Evolutionary conservation across 2,329 filamentous ascomycete species (phyloP), one percentile per base, ranked within the genome.

Genomic region (Ceratocystis albifundus): DNA sequence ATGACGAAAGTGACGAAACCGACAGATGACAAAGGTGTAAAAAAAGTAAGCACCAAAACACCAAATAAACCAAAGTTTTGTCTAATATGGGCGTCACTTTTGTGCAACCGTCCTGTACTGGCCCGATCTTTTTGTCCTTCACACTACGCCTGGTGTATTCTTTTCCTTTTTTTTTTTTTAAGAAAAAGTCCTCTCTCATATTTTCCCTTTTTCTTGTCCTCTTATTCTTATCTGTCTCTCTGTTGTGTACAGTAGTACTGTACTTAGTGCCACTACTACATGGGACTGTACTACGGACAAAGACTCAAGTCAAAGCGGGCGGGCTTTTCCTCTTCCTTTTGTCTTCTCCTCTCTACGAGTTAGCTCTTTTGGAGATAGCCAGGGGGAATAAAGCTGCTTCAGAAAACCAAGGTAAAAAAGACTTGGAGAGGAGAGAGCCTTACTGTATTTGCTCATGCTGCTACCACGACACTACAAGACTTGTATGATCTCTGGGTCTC

Each of bases 401-500:
- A 59, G 55, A 59, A 59, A 32, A 20, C 4, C 12, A 41, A 12
- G 36, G 4, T 15, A 41, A 41, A 41, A 41, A 41, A 41, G 36
- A 41, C 36, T 41, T 41, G 36, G 36, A 41, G 36, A 41, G 36
- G 15, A 41, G 15, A 41, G 36, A 12, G 36, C 36, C 36, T 41
- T 41, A 15, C 36, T 41, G 36, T 41, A 41, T 41, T 41, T 41
- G 36, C 36, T 41, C 10, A 10, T 41, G 10, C 12, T 41, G 10
- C 36, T 41, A 41, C 36, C 10, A 15, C 36, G 12, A 41, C 36
- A 25, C 55, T 32, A 36, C 30, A 59, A 30, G 36, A 15, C 15
- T 25, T 22, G 50, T 46, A 44, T 59, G 55, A 59, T 64, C 62
- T 64, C 61, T 46, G n/a, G 12, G 28, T 62, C 45, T 22, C 41